Evolutionary conservation across 805 yeast species (phyloP), one percentile per base, ranked within the genome.

Genomic region (Starmera quercuum): DNA sequence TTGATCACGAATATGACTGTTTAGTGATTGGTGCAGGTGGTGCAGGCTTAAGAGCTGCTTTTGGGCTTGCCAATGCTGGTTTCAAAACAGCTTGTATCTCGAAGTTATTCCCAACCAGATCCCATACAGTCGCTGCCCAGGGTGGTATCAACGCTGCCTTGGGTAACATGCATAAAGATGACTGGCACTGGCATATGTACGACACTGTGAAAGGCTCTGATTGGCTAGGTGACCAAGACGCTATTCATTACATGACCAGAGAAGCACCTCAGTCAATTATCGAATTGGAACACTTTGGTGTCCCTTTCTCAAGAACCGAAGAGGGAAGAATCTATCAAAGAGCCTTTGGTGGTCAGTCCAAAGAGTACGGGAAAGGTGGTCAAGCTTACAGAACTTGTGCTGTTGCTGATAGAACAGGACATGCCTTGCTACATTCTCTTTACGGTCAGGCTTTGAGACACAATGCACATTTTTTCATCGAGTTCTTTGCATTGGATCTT

Each of bases 121-220:
- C 97, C 14, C 98, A 90, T 61, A 90, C 98, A 15, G 98, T 90
- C 33, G 97, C 97, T 37, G 98, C 98, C 33, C 98, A 90, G 66
- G 98, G 98, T 66, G 98, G 98, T 69, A 92, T 90, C 65, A 90
- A 90, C 56, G 98, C 97, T 47, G 98, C 98, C 20, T 73, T 90
- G 46, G 98, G 97, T 49, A 90, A 90, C 73, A 90, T 90, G 95
- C 97, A 92, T 69, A 72, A 75, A 49, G 98, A 90, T 63, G 88
- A 88, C 69, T 90, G 98, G 98, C 95, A 85, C 64, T 92, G 97
- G 97, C 98, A 90, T 64, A 88, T 90, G 97, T 90, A 92, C 66
- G 98, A 90, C 59, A 90, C 98, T 52, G 97, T 90, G 51, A 90
- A 90, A 68, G 98, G 98, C 45, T 87, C 97, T 8, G 98, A 90